Base-by-base conservation (phyloP, 2,329 filamentous ascomycete species). In the Aulographum hederae region DNA sequence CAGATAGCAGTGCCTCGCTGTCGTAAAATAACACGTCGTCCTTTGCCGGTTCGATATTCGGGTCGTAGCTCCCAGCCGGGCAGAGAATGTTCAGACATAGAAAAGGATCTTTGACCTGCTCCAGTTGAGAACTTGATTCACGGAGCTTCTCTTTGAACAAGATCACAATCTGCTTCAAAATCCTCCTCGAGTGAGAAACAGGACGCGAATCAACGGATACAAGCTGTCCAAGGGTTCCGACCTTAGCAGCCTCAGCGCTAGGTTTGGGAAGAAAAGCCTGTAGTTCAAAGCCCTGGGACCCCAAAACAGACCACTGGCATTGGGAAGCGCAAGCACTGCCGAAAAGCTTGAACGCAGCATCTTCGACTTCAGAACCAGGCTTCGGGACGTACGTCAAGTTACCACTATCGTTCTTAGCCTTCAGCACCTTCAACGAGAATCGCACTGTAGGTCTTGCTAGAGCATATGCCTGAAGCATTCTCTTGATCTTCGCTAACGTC, bases 1-100 rank as follows among this genome's bases (percentile, higher is more conserved):
- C 40, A 3, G 43, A 43, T 4, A 71, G 21, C 3, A 75, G 42
- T 0, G 43, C 14, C 3, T 48, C 42, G 2, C 73, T 65, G 31
- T 79, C 57, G 4, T 56, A 57, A 43, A 85, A 82, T 1, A 81
- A 43, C 2, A 85, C 63, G 41, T 81, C 69, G 34, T 80, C 70
- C 45, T 85, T 85, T 3, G 69, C 58, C 3, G 77, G 68, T 37
- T 81, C 71, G 4, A 84, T 51, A 40, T 84, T 85, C 2, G 64
- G 58, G 50, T 85, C 78, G 42, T 85, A 85, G 35, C 60, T 72
- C 18, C 62, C 61, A 1, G 55, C 45, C 0, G 69, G 63, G 43
- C 76, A 84, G 11, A 47, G 47, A 18, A 85, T 69, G 34, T 71
- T 65, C 23, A 85, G 50, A 26, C 61, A 61, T 26, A 82, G 50